These are phyloP conservation scores for Coemansia sp. DNA, from an alignment of 192 early-diverging fungal genomes.

Conservation along the genomic window DNA sequence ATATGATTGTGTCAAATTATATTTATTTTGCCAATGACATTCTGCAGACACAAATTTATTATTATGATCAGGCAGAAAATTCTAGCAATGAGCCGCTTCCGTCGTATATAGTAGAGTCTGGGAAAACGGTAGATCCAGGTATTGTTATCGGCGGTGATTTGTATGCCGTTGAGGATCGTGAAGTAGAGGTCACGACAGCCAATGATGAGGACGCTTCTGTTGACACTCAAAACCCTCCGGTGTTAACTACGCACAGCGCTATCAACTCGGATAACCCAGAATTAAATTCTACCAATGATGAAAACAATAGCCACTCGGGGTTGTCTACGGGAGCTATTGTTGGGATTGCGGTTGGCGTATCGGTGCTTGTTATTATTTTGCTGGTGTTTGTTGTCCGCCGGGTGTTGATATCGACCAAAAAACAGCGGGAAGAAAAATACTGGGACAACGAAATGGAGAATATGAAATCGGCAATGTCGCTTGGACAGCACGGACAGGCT, in stretches of 20 bases:
- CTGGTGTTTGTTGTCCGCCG: not conserved
- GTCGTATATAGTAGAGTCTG: not conserved
- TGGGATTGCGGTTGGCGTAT: not conserved
- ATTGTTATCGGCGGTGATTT: not conserved
- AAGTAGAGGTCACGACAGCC: not conserved
- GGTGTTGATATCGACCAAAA: not conserved
- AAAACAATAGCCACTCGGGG: not conserved
- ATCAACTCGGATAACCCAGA: not conserved
- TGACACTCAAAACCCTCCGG: not conserved
- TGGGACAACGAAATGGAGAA: slow-evolving; percentile 8
- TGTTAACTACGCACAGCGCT: not conserved
- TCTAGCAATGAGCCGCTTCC: not conserved
- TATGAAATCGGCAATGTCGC: slow-evolving; percentile 1
- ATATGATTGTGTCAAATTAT: slow-evolving; percentile 17
- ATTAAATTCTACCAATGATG: not conserved
- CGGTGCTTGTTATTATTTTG: not conserved
- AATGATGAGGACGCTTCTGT: not conserved
- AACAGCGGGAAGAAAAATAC: not conserved
- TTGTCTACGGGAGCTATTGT: slow-evolving; percentile 1
- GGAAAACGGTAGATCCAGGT: not conserved
- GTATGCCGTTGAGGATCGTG: not conserved
- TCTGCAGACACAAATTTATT: not conserved
- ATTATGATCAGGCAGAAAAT: not conserved
- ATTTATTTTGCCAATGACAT: slow-evolving; percentile 11
- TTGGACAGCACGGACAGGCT: not conserved